Base-by-base conservation (phyloP, 345 rosid species). In the Anacardium occidentale region DNA sequence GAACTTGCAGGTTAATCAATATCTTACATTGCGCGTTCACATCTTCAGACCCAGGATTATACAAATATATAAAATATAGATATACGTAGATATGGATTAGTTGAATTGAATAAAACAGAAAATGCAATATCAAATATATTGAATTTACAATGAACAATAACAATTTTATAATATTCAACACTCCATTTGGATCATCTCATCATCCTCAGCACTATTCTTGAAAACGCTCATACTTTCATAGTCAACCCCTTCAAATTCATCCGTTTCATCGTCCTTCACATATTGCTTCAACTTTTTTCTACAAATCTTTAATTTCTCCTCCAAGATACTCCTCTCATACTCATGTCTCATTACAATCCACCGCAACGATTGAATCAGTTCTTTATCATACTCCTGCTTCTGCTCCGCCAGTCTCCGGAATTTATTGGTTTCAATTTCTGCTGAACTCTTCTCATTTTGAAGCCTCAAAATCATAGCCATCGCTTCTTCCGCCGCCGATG, bases 381-480 rank as follows among this genome's bases (percentile, higher is more conserved):
- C 73, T 68, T 81, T n/a, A n/a, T n/a, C n/a, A n/a, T n/a, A n/a
- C n/a, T n/a, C n/a, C n/a, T n/a, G 85, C 72, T 82, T 86, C 77
- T 92, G 87, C 76, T 85, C 88, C 1, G 90, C 85, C 40, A 87
- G 42, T 64, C 89, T 80, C 40, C 81, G 83, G 72, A 73, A 84
- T 29, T 85, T 96, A 50, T 70, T 91, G 47, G 93, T 87, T 21
- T 81, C 87, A 32, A 91, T 85, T 80, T 88, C 90, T 51, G 78
- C 52, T 3, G 68, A 70, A 72, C 89, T 86, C 68, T 89, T 91
- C 84, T 89, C 89, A 22, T 74, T 82, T 79, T 90, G 91, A 52
- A 94, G 92, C 74, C 90, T 83, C 62, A 88, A 56, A 64, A 94
- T 87, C 98, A 91, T 86, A 20, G 92, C 84, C 97, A 94, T 91